These are phyloP conservation scores for Allomyces javanicus DNA, from an alignment of 192 early-diverging fungal species.

Conservation along the genomic window DNA sequence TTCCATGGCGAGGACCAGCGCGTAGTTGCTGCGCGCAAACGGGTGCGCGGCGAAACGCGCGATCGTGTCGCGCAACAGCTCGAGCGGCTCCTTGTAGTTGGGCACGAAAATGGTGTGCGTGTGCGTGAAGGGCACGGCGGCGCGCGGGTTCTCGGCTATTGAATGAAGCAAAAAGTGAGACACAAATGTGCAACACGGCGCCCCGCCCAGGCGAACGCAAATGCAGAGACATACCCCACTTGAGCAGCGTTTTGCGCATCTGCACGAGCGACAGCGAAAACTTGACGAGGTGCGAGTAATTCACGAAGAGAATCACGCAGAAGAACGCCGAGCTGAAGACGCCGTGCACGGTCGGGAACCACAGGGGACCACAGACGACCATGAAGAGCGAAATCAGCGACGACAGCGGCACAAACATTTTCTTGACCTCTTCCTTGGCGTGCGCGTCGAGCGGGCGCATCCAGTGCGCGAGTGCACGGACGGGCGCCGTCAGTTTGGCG, in stretches of 20 bases:
- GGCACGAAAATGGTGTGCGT: not conserved
- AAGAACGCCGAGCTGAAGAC: not conserved
- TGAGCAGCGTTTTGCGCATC: not conserved
- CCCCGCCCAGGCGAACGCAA: not conserved
- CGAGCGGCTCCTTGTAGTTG: not conserved
- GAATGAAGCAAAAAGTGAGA: not conserved
- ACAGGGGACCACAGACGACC: not conserved
- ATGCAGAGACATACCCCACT: not conserved
- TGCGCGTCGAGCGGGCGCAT: not conserved
- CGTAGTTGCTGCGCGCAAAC: slow-evolving; percentile 20
- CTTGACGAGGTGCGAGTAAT: not conserved
- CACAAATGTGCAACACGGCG: no score
- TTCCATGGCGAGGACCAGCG: slow-evolving; percentile 58
- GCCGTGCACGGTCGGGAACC: not conserved
- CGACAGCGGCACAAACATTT: not conserved
- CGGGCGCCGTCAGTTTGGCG: not conserved
- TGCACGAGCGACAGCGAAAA: not conserved
- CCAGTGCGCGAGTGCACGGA: not conserved
- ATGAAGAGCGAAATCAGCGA: not conserved
- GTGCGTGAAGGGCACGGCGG: not conserved
- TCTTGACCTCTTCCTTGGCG: not conserved
- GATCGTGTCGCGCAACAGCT: not conserved
- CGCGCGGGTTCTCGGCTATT: not conserved
- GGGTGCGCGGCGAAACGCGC: not conserved
- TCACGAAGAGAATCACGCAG: not conserved